A percentile compares a stretch with the other conserved stretches of the same genome.
These are phyloP conservation scores for Aureobasidium namibiae DNA, from an alignment of 2,329 filamentous ascomycete species.

Conservation along the genomic window DNA sequence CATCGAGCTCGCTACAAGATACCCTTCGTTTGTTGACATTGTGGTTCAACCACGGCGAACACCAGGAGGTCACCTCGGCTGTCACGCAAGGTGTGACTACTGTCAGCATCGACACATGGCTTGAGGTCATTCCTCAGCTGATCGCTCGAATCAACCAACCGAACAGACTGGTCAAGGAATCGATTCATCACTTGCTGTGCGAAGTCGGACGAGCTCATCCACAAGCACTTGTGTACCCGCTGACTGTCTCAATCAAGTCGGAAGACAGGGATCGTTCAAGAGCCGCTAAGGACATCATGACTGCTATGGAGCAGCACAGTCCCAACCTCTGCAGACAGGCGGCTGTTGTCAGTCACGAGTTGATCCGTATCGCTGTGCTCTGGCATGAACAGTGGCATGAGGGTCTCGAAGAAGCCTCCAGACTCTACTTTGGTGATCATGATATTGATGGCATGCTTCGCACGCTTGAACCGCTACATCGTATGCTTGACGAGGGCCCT, in stretches of 20 bases:
- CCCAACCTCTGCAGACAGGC: conserved; percentile 89
- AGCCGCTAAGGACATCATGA: conserved; percentile 90
- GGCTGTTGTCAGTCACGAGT: conserved; percentile 87
- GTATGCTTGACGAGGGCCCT: conserved; percentile 66
- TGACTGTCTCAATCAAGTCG: conserved; percentile 98
- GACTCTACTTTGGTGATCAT: conserved; percentile 93
- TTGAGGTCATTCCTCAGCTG: conserved; percentile 94
- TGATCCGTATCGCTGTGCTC: conserved; percentile 91
- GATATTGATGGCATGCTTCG: conserved; percentile 98
- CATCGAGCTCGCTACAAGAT: conserved; percentile 88
- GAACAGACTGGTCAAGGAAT: conserved; percentile 76
- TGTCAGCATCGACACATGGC: conserved; percentile 95
- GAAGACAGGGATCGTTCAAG: conserved; percentile 75
- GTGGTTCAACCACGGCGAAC: conserved; percentile 92
- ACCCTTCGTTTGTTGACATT: conserved; percentile 85
- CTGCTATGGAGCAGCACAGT: conserved; percentile 94
- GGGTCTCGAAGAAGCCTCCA: conserved; percentile 89
- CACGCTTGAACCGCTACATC: conserved; percentile 81
- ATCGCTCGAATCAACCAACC: conserved; percentile 97
- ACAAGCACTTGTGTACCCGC: conserved; percentile 90
- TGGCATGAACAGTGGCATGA: conserved; percentile 99
- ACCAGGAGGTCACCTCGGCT: conserved; percentile 75
- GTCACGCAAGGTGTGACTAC: conserved; percentile 86
- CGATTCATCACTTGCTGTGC: conserved; percentile 83
- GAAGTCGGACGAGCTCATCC: conserved; percentile 93